Percentiles rank a stretch among this genome's conserved stretches.
Evolutionary conservation across 2,329 filamentous ascomycete genomes (phyloP).

Genomic region (Gremmenia infestans): DNA sequence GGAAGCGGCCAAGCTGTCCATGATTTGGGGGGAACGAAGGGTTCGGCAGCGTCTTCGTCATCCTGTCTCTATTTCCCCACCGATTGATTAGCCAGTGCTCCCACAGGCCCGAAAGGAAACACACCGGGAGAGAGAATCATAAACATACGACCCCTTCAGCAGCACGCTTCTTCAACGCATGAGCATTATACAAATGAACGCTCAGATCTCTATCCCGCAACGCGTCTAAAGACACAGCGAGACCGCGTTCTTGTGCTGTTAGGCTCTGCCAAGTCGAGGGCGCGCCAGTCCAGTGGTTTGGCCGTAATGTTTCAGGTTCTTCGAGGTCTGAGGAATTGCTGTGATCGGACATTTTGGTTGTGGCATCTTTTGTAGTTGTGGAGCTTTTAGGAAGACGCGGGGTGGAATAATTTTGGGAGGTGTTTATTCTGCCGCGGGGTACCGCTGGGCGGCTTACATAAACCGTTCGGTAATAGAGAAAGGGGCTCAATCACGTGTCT

Average conservation of each 20-base stretch:
- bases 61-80: conserved; percentile 3
- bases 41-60: conserved; percentile 34
- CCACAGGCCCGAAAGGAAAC: background rate
- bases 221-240: conserved; percentile 59
- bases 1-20: conserved; percentile 88
- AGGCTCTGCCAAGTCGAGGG: conserved; percentile 60
- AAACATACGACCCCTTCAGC: background rate
- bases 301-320: conserved; percentile 38
- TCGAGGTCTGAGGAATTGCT: conserved; percentile 37
- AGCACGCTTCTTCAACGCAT: conserved; percentile 55
- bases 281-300: conserved; percentile 69
- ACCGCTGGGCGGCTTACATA: background rate
- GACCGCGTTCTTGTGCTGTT: conserved; percentile 57
- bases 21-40: conserved; percentile 48
- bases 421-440: background rate
- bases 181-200: conserved; percentile 74
- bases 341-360: conserved; percentile 3
- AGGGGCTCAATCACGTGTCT: background rate
- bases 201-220: conserved; percentile 62
- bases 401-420: background rate
- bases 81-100: background rate
- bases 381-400: background rate
- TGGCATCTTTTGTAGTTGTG: background rate
- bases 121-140: too few relatives aligned
- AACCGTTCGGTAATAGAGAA: background rate